These are phyloP conservation scores for Trametes pubescens DNA, from an alignment of 1,284 basidiomycete genomes.

Conservation along the genomic window DNA sequence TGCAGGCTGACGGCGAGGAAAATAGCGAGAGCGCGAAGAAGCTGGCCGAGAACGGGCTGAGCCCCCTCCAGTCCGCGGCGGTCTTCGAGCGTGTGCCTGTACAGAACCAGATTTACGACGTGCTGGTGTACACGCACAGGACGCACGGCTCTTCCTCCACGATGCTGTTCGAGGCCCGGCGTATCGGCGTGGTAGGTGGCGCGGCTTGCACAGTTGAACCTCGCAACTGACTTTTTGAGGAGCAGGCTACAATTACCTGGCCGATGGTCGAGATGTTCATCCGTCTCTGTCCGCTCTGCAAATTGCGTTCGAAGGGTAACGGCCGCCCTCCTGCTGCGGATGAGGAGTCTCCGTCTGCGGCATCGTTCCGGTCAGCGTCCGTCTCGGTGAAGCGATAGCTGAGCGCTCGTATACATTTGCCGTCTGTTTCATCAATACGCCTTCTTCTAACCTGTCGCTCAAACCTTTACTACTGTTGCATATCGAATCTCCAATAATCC, in stretches of 20 bases:
- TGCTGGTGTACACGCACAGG: conserved; percentile 70
- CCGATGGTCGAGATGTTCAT: conserved; percentile 76
- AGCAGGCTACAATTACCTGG: conserved; percentile 72
- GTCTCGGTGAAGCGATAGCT: conserved; percentile 33
- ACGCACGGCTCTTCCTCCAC: conserved; percentile 59
- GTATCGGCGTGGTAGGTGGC: conserved; percentile 66
- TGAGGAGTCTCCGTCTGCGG: conserved; percentile 33
- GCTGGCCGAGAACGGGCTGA: conserved; percentile 40
- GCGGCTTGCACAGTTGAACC: conserved; percentile 6
- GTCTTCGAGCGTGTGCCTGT: conserved; percentile 72
- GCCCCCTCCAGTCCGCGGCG: conserved; percentile 46
- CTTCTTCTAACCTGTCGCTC: neutral
- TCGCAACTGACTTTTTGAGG: conserved; percentile 21
- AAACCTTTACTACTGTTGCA: conserved; percentile 4
- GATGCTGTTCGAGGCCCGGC: conserved; percentile 63
- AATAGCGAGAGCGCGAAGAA: conserved; percentile 36
- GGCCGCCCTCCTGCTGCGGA: conserved; percentile 27
- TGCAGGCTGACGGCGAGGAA: conserved; percentile 49
- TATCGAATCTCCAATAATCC: conserved; percentile 14
- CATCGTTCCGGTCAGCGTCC: conserved; percentile 24
- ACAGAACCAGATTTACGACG: conserved; percentile 71
- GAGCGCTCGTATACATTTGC: neutral
- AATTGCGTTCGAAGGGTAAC: conserved; percentile 44
- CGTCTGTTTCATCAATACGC: neutral
- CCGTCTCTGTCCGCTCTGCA: conserved; percentile 69